A percentile compares a stretch with the other conserved stretches of the same genome.
These are phyloP conservation scores for Trichoderma sp. DNA, from an alignment of 2,329 filamentous ascomycete genomes.

Conservation along the genomic window DNA sequence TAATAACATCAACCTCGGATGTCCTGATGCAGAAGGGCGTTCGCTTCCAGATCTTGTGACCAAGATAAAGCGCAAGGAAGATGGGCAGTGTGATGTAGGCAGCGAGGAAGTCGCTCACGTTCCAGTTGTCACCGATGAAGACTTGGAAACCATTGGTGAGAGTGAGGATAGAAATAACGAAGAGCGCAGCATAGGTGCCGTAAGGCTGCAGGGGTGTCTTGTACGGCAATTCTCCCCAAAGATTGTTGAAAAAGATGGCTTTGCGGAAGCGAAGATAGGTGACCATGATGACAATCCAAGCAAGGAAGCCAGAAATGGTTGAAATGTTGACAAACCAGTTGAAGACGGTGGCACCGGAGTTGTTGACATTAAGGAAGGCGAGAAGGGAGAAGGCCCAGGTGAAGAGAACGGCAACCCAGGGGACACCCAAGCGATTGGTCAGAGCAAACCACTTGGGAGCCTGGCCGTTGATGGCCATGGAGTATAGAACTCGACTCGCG, in stretches of 20 bases:
- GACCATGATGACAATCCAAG: slow-evolving; percentile 60
- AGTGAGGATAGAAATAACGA: slow-evolving; percentile 61
- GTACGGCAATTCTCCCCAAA: slow-evolving; percentile 55
- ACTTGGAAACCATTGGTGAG: slow-evolving; percentile 75
- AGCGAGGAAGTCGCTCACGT: slow-evolving; percentile 62
- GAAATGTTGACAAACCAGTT: slow-evolving; percentile 72
- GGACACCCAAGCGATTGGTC: slow-evolving; percentile 64
- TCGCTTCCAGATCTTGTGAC: slow-evolving; percentile 56
- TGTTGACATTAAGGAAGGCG: slow-evolving; percentile 69
- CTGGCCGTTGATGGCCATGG: slow-evolving; percentile 66
- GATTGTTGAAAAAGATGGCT: slow-evolving; percentile 54
- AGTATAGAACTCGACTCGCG: slow-evolving; percentile 69
- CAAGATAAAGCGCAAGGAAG: slow-evolving; percentile 61
- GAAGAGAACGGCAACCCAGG: slow-evolving; percentile 53
- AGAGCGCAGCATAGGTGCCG: slow-evolving; percentile 61
- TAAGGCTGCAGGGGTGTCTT: slow-evolving; percentile 60
- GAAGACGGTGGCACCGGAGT: slow-evolving; percentile 64
- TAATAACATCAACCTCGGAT: slow-evolving; percentile 56
- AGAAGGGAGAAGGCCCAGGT: slow-evolving; percentile 64
- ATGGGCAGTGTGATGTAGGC: slow-evolving; percentile 64
- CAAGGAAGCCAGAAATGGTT: slow-evolving; percentile 61
- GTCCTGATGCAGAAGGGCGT: slow-evolving; percentile 46
- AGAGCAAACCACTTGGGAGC: slow-evolving; percentile 62
- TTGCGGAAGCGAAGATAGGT: slow-evolving; percentile 61
- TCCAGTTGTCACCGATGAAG: slow-evolving; percentile 69